phyloP scores from a whole-genome alignment of 1,284 basidiomycete genomes.

The Grifola frondosa region DNA sequence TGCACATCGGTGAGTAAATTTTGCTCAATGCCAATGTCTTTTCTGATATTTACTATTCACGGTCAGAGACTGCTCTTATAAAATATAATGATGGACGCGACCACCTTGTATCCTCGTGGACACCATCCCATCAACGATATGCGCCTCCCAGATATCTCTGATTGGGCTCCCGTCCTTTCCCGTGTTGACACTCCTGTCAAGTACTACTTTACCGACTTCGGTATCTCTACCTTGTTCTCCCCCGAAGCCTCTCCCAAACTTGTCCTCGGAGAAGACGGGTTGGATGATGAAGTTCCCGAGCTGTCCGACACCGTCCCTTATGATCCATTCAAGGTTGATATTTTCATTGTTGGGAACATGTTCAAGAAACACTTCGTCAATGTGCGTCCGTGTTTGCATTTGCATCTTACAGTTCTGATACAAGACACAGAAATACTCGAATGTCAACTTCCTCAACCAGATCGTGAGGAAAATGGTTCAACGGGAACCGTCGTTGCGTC shows the following conservation, averaged over 20 bases:
- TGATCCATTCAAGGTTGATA: slow-evolving; percentile 33
- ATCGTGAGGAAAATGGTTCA: slow-evolving; percentile 7
- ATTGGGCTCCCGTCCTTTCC: slow-evolving; percentile 2
- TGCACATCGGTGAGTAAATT: slow-evolving; percentile 23
- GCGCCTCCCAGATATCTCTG: slow-evolving; percentile 8
- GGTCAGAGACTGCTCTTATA: slow-evolving; percentile 13
- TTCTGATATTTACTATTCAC: background rate
- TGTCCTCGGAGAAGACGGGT: slow-evolving; percentile 16
- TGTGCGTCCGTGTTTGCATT: slow-evolving; percentile 6
- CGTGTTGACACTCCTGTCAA: slow-evolving; percentile 9
- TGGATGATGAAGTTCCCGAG: slow-evolving; percentile 29
- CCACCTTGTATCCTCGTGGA: background rate
- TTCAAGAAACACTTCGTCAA: slow-evolving; percentile 17
- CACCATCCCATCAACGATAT: background rate
- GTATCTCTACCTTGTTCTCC: slow-evolving; percentile 16
- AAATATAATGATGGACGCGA: background rate
- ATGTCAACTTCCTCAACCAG: slow-evolving; percentile 4
- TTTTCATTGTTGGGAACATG: slow-evolving; percentile 29
- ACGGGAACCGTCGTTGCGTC: background rate
- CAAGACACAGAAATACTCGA: slow-evolving; percentile 1
- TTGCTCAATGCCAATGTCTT: background rate
- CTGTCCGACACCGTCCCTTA: slow-evolving; percentile 25
- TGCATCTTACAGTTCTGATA: slow-evolving; percentile 1
- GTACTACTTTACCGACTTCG: slow-evolving; percentile 29
- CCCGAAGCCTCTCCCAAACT: slow-evolving; percentile 3